phyloP scores from a whole-genome alignment of 1,284 basidiomycete species.

The Moesziomyces sp. region DNA sequence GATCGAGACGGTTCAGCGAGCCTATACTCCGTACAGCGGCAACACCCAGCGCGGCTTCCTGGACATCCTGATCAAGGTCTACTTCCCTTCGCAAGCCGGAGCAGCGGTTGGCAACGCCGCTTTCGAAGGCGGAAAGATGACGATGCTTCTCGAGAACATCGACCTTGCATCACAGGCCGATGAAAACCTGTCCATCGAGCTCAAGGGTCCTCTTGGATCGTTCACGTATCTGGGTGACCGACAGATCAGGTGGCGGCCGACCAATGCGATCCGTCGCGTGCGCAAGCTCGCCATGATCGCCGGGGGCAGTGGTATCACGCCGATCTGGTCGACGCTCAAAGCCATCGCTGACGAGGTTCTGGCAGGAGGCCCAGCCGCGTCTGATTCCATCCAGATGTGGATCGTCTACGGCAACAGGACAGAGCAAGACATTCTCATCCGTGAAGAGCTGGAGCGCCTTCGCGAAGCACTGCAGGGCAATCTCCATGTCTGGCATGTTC shows the following conservation, averaged over 20 bases:
- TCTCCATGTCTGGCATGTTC: slow-evolving; percentile 72
- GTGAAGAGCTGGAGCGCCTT: slow-evolving; percentile 72
- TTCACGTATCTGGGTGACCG: slow-evolving; percentile 73
- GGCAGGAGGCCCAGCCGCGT: slow-evolving; percentile 34
- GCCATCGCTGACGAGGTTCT: slow-evolving; percentile 71
- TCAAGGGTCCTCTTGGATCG: slow-evolving; percentile 76
- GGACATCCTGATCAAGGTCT: slow-evolving; percentile 73
- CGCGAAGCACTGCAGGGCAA: slow-evolving; percentile 66
- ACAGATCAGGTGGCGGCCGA: slow-evolving; percentile 69
- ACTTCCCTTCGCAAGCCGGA: slow-evolving; percentile 68
- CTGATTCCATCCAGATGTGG: slow-evolving; percentile 70
- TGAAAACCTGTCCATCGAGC: slow-evolving; percentile 59
- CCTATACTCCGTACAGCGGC: slow-evolving; percentile 75
- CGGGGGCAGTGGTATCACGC: slow-evolving; percentile 76
- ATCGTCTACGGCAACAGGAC: slow-evolving; percentile 73
- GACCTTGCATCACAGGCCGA: slow-evolving; percentile 66
- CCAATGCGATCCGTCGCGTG: slow-evolving; percentile 65
- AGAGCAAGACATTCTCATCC: slow-evolving; percentile 72
- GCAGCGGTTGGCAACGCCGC: slow-evolving; percentile 3
- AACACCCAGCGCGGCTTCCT: slow-evolving; percentile 71
- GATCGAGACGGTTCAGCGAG: slow-evolving; percentile 73
- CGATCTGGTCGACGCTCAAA: slow-evolving; percentile 69
- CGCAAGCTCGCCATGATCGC: slow-evolving; percentile 74
- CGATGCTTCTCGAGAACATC: slow-evolving; percentile 72
- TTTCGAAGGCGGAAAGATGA: slow-evolving; percentile 73